These are phyloP conservation scores for Capronia epimyces DNA, from an alignment of 2,329 filamentous ascomycete genomes.

Conservation along the genomic window DNA sequence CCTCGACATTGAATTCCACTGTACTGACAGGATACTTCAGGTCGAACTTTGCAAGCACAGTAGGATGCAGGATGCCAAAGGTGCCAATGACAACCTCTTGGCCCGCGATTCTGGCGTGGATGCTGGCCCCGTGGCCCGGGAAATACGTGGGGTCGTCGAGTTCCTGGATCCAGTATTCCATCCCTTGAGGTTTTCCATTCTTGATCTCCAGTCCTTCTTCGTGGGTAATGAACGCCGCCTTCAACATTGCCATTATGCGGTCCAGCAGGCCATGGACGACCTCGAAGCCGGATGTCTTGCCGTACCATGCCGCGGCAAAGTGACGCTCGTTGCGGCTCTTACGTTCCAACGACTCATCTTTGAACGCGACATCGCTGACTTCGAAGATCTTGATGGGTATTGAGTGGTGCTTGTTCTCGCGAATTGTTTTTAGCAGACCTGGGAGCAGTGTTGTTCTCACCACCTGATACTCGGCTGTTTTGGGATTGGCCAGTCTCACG, in stretches of 20 bases:
- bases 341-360: conserved; percentile 74
- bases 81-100: conserved; percentile 74
- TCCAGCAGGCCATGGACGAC: conserved; percentile 91
- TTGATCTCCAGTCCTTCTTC: conserved; percentile 63
- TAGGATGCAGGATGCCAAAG: conserved; percentile 91
- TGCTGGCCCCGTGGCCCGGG: conserved; percentile 76
- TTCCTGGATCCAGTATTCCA: conserved; percentile 91
- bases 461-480: conserved; percentile 88
- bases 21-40: conserved; percentile 89
- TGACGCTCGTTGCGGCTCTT: conserved; percentile 88
- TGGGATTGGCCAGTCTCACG: conserved; percentile 82
- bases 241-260: conserved; percentile 86
- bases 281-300: conserved; percentile 91
- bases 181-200: conserved; percentile 49
- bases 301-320: conserved; percentile 93
- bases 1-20: conserved; percentile 88
- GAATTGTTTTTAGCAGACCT: conserved; percentile 84
- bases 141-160: conserved; percentile 90
- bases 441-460: conserved; percentile 82
- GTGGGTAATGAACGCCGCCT: conserved; percentile 69
- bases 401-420: conserved; percentile 83
- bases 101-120: conserved; percentile 69
- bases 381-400: conserved; percentile 92
- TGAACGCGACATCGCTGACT: conserved; percentile 84
- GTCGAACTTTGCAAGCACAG: conserved; percentile 88